These are phyloP conservation scores for Scutellaria galericulata DNA, from an alignment of 257 asterid genomes.

Conservation along the genomic window DNA sequence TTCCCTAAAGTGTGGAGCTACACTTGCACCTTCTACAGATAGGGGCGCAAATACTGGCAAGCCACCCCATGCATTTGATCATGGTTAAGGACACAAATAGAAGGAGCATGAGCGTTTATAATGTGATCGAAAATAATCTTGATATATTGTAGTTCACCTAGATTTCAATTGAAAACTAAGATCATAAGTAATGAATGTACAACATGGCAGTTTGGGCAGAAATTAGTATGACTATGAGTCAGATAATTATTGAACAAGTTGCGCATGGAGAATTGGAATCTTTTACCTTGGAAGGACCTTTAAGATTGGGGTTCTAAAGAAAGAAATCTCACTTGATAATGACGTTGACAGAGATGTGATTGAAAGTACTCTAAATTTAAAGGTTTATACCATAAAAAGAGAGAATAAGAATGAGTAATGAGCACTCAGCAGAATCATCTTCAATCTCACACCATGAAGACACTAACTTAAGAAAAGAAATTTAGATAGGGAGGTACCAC, in stretches of 20 bases:
- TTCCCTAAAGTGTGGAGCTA: neutral
- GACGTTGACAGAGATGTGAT: neutral
- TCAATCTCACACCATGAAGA: slow-evolving; percentile 20
- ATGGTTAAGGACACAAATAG: neutral
- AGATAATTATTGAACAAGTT: neutral
- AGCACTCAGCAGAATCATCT: slow-evolving; percentile 22
- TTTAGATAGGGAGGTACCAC: slow-evolving; percentile 56
- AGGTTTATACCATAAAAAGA: slow-evolving; percentile 17
- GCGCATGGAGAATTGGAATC: slow-evolving; percentile 4
- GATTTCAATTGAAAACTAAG: slow-evolving; percentile 5
- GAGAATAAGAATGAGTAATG: slow-evolving; percentile 12
- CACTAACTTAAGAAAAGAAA: slow-evolving; percentile 29
- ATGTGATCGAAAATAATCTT: neutral
- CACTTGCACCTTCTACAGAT: neutral
- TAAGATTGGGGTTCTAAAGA: slow-evolving; percentile 5
- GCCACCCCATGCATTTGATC: neutral
- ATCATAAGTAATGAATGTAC: neutral
- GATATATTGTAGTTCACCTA: neutral
- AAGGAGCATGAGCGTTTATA: slow-evolving; percentile 15
- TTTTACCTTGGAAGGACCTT: neutral
- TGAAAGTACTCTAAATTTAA: neutral
- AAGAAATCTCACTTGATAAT: slow-evolving; percentile 5
- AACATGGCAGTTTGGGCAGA: neutral
- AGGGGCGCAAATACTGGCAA: neutral
- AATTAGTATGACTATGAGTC: slow-evolving; percentile 1